A percentile compares a stretch with the other conserved stretches of the same genome.
These are phyloP conservation scores for Asparagopsis taxiformis DNA, from an alignment of 31 red algal species.

Conservation along the genomic window DNA sequence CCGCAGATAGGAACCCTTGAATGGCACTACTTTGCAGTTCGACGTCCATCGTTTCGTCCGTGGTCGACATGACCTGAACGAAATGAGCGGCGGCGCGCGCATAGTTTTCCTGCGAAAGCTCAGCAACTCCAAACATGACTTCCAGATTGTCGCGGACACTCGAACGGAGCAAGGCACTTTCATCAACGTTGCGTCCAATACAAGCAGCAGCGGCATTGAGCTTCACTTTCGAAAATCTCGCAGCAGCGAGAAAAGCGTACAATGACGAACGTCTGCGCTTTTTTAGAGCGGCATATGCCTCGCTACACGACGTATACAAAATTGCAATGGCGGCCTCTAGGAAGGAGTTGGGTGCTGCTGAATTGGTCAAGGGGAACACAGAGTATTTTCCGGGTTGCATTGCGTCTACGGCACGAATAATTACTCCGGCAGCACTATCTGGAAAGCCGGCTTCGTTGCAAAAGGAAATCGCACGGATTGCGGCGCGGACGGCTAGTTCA, in stretches of 20 bases:
- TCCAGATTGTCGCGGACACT: constrained; percentile 43
- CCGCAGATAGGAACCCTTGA: constrained; percentile 31
- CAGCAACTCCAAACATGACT: constrained; percentile 43
- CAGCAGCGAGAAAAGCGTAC: constrained; percentile 49
- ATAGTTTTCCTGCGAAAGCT: constrained; percentile 1
- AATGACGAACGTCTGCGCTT: constrained; percentile 26
- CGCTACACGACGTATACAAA: constrained; percentile 12
- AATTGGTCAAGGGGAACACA: not conserved
- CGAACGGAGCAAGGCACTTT: constrained; percentile 25
- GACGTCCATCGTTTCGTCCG: constrained; percentile 22
- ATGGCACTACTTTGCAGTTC: constrained; percentile 47
- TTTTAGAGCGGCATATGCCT: constrained; percentile 11
- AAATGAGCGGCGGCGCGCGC: constrained; percentile 29
- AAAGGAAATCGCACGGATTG: constrained; percentile 43
- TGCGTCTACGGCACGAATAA: constrained; percentile 25
- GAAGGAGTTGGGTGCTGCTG: constrained; percentile 19
- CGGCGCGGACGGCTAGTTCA: constrained; percentile 58
- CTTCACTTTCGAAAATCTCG: constrained; percentile 29
- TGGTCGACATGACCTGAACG: constrained; percentile 12
- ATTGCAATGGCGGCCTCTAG: constrained; percentile 42
- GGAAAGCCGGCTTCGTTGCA: constrained; percentile 52
- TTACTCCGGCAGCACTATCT: constrained; percentile 60
- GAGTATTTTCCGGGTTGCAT: constrained; percentile 1
- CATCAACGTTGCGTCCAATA: constrained; percentile 31
- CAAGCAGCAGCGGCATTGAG: constrained; percentile 29